Evolutionary conservation across 345 rosid species (phyloP).

Genomic region (Clarkia xantiana): DNA sequence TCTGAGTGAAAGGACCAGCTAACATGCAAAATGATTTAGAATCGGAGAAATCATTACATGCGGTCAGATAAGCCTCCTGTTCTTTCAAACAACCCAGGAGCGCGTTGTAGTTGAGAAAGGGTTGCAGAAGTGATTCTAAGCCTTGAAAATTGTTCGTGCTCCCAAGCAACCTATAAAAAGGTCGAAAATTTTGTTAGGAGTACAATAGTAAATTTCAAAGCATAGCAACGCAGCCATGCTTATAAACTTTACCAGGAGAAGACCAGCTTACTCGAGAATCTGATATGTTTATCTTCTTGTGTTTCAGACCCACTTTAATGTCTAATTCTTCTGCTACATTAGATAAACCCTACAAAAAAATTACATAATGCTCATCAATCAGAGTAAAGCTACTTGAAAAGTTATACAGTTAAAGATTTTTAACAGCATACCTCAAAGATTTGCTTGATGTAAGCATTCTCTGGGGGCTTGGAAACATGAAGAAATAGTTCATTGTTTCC

Average conservation of each 20-base stretch:
- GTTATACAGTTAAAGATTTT: neutral
- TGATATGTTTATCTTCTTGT: conserved; percentile 91
- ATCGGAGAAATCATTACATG: conserved; percentile 28
- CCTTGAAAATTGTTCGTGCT: conserved; percentile 96
- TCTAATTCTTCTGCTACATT: conserved; percentile 71
- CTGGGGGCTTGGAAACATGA: conserved; percentile 95
- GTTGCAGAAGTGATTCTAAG: conserved; percentile 94
- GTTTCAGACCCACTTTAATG: conserved; percentile 67
- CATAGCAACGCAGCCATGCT: neutral
- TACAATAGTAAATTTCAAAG: conserved; percentile 3
- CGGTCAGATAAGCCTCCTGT: conserved; percentile 71
- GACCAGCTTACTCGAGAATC: conserved; percentile 76
- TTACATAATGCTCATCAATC: conserved; percentile 10
- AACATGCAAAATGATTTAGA: conserved; percentile 9
- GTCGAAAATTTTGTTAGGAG: conserved; percentile 4
- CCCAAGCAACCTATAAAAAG: conserved; percentile 93
- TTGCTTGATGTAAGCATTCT: conserved; percentile 77
- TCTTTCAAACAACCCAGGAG: conserved; percentile 66
- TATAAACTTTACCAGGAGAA: neutral
- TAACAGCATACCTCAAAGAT: conserved; percentile 61
- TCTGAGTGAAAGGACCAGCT: conserved; percentile 6
- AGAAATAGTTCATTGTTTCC: conserved; percentile 57
- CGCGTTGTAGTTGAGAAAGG: conserved; percentile 56
- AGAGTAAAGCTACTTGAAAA: conserved; percentile 6
- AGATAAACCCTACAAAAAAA: conserved; percentile 53